Evolutionary conservation across 208 protist genomes (phyloP), one percentile per base, ranked within the genome.

Genomic region (Angomonas ambiguus): DNA sequence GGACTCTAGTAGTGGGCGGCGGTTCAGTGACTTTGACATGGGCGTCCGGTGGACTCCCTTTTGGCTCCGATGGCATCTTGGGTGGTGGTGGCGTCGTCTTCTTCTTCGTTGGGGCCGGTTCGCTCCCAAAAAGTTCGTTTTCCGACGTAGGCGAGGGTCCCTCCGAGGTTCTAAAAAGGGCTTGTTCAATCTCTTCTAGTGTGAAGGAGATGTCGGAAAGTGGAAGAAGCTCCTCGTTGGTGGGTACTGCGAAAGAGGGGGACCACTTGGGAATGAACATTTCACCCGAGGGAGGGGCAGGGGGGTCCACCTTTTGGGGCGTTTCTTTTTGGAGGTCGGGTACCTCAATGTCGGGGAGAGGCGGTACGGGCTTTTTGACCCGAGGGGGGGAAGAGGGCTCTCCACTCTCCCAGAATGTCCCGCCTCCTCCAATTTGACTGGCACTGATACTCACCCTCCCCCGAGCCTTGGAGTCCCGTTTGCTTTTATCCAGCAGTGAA

Each of bases 101-200:
- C 49, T 24, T 20, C 49, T 25, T 25, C 49, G 49, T 8, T 8
- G 5, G n/a, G 49, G n/a, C 5, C 49, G 49, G 13, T 18, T 56
- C 49, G 49, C 5, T 56, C 49, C 27, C n/a, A 16, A n/a, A n/a
- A n/a, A n/a, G n/a, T n/a, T n/a, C n/a, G n/a, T n/a, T 56, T 25
- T 16, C n/a, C 58, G 31, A 25, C 58, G 31, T n/a, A n/a, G n/a
- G n/a, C n/a, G 38, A 16, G 38, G 8, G 11, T 16, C 22, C 35
- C 16, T 3, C 35, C 48, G 32, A 28, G 28, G 48, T 22, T 56
- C 61, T 63, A 60, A 92, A 90, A 20, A 94, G 83, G 6, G 80
- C 76, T 38, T 80, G 38, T 55, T 94, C 88, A 32, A 94, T 53
- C 67, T 91, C 84, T 65, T 94, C 79, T 41, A 94, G 64, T 13